Evolutionary conservation across 2,329 filamentous ascomycete species (phyloP), one percentile per base, ranked within the genome.

Genomic region (Alternaria sp.): DNA sequence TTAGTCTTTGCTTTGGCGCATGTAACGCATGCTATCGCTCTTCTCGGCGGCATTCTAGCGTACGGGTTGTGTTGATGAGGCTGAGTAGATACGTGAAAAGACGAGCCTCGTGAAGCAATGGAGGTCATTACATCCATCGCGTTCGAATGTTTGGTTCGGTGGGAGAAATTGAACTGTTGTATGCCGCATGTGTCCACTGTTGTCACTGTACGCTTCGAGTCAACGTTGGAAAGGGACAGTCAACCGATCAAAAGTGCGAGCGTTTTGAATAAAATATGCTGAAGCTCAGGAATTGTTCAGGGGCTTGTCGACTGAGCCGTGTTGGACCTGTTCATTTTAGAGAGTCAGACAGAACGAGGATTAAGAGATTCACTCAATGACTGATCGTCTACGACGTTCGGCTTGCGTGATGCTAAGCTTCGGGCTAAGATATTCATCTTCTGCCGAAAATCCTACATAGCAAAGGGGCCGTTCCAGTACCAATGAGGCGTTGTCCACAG

Each of bases 1-100:
- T 77, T 75, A 8, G 76, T 77, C 63, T 78, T 78, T 46, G 76
- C 76, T 62, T 77, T 78, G 26, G 76, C 76, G 59, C 76, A 78
- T 57, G 75, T 75, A 4, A 76, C 76, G 64, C 76, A 78, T 51
- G 76, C 75, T 54, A 78, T 78, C n/a, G 75, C 72, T 70, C 76
- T 68, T 59, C 75, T 67, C 44, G 74, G 68, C 7, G 75, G 64
- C 55, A 73, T 75, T 49, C 71, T 71, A 18, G 71, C 64, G 52
- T 77, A 77, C 1, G 72, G 73, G 42, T 73, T 74, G 57, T 63
- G 61, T 16, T 55, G 48, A 36, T 63, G 63, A 38, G 66, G 58
- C 47, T 63, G 66, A 48, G 63, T 47, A 16, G 60, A 24, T 48
- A 61, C 56, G 55, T 57, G 41, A 36, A 60, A 57, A 1, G 64